Percentiles rank a stretch among this genome's conserved stretches.
Evolutionary conservation across 306 rosid genomes (phyloP).

Genomic region (Cucumis sativus): Cucumber_9930_V3 NC_026658.2:22264501-22265000

Average conservation of each 20-base stretch:
- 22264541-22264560: background rate
- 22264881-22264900: background rate
- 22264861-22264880: background rate
- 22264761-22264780: background rate
- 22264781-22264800: background rate
- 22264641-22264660: background rate
- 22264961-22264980: too few relatives aligned
- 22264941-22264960: too few relatives aligned
- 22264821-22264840: background rate
- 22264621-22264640: background rate
- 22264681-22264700: background rate
- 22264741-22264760: background rate
- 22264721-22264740: background rate
- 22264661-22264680: background rate
- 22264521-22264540: background rate
- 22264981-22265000: too few relatives aligned
- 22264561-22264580: background rate
- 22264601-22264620: background rate
- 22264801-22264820: background rate
- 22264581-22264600: background rate
- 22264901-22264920: background rate
- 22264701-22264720: constrained; percentile 4
- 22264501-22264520: background rate
- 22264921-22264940: background rate
- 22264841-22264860: background rate